phyloP scores from a whole-genome alignment of 2,329 filamentous ascomycete species.

The Aspergillus sp. region DNA sequence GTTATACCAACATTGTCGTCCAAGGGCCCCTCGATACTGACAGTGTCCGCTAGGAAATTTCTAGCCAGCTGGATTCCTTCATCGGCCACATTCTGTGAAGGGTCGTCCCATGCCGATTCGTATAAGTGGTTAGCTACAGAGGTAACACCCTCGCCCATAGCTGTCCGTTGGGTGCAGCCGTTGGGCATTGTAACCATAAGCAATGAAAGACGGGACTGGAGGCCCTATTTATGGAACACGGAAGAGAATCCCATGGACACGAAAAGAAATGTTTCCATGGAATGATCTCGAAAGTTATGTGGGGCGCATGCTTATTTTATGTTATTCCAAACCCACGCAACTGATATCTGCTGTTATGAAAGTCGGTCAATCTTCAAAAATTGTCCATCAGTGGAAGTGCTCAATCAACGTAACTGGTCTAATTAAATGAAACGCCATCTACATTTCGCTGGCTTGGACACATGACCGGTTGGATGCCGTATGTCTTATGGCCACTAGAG shows the following conservation, averaged over 20 bases:
- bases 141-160: not conserved
- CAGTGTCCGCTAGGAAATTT: not conserved
- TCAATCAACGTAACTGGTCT: not conserved
- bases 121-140: not conserved
- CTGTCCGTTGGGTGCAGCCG: not conserved
- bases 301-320: not conserved
- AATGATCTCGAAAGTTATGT: not conserved
- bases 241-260: not conserved
- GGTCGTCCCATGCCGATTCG: not conserved
- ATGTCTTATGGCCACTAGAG: not conserved
- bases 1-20: not conserved
- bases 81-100: not conserved
- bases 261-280: not conserved
- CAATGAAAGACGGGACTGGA: not conserved
- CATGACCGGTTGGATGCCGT: not conserved
- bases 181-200: not conserved
- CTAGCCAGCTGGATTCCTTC: not conserved
- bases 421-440: not conserved
- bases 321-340: not conserved
- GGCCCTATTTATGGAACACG: not conserved
- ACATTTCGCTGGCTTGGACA: not conserved
- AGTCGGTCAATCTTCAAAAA: not conserved
- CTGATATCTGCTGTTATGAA: not conserved
- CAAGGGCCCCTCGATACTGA: not conserved
- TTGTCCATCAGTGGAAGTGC: not conserved